These are phyloP conservation scores for Poa pratensis DNA, from an alignment of 176 grass and related monocot genomes.

Conservation along the genomic window DNA sequence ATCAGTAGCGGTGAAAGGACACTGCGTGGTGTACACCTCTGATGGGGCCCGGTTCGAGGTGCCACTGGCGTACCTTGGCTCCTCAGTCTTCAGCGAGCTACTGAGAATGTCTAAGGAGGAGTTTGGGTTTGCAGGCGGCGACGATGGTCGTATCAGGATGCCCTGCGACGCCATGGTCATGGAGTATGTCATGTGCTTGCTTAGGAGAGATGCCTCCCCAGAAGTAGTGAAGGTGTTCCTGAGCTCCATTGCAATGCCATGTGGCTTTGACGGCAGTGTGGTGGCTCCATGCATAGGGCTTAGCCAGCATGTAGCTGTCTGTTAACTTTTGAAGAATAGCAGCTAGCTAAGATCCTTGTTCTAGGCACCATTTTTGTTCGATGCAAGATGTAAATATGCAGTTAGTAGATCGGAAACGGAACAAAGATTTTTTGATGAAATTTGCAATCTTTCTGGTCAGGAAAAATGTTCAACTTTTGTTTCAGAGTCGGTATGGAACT, in stretches of 20 bases:
- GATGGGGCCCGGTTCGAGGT: constrained; percentile 58
- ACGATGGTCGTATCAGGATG: constrained; percentile 57
- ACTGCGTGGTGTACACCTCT: constrained; percentile 44
- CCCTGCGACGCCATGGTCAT: constrained; percentile 46
- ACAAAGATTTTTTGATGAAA: not conserved
- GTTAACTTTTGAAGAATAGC: constrained; percentile 28
- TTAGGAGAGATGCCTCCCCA: constrained; percentile 46
- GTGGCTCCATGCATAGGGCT: not conserved
- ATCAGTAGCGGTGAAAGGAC: constrained; percentile 43
- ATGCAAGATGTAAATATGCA: not conserved
- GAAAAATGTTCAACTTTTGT: not conserved
- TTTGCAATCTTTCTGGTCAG: not conserved
- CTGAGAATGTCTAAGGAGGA: constrained; percentile 54
- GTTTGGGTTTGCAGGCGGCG: constrained; percentile 41
- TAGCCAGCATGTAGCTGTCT: constrained; percentile 23
- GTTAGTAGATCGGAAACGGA: not conserved
- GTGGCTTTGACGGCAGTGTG: not conserved
- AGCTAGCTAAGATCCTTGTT: not conserved
- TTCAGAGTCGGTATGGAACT: not conserved
- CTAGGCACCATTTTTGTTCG: constrained; percentile 1
- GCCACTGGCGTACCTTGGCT: constrained; percentile 49
- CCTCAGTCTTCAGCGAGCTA: constrained; percentile 38
- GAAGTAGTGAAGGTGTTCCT: constrained; percentile 53
- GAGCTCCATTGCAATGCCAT: constrained; percentile 48
- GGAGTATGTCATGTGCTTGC: constrained; percentile 55